Percentiles rank a stretch among this genome's conserved stretches.
These are phyloP conservation scores for Lactifluus hygrophoroides DNA, from an alignment of 768 basidiomycete species.

Conservation along the genomic window DNA sequence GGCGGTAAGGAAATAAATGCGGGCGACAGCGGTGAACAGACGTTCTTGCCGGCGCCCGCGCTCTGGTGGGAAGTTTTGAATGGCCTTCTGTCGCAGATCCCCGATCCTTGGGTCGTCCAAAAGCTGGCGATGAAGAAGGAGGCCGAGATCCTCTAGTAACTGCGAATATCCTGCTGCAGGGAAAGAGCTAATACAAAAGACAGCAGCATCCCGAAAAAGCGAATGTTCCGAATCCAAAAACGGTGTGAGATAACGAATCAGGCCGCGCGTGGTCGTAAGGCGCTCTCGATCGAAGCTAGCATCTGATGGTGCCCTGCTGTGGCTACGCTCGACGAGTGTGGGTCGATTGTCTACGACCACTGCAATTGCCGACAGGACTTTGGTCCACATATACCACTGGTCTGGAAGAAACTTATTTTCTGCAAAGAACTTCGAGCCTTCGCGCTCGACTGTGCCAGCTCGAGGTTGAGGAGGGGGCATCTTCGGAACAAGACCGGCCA, in stretches of 20 bases:
- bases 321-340: constrained; percentile 49
- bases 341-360: constrained; percentile 54
- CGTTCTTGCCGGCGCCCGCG: constrained; percentile 67
- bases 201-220: constrained; percentile 77
- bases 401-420: constrained; percentile 55
- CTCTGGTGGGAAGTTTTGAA: constrained; percentile 36
- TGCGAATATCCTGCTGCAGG: constrained; percentile 69
- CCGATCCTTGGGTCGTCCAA: constrained; percentile 59
- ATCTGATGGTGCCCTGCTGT: constrained; percentile 62
- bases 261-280: constrained; percentile 68
- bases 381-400: constrained; percentile 82
- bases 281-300: constrained; percentile 73
- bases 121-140: constrained; percentile 72
- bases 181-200: constrained; percentile 83
- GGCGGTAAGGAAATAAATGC: constrained; percentile 82
- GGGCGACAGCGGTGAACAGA: constrained; percentile 77
- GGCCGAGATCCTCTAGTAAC: constrained; percentile 75
- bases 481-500: constrained; percentile 61
- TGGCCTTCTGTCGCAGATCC: constrained; percentile 31
- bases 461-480: constrained; percentile 41
- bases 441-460: constrained; percentile 37
- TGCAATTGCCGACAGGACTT: constrained; percentile 78
- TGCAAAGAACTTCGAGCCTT: constrained; percentile 41
- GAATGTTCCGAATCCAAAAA: constrained; percentile 83
- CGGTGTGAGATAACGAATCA: constrained; percentile 80